Conservation (phyloP, 805 yeast species). For the Spencermartinsiella europaea region DNA sequence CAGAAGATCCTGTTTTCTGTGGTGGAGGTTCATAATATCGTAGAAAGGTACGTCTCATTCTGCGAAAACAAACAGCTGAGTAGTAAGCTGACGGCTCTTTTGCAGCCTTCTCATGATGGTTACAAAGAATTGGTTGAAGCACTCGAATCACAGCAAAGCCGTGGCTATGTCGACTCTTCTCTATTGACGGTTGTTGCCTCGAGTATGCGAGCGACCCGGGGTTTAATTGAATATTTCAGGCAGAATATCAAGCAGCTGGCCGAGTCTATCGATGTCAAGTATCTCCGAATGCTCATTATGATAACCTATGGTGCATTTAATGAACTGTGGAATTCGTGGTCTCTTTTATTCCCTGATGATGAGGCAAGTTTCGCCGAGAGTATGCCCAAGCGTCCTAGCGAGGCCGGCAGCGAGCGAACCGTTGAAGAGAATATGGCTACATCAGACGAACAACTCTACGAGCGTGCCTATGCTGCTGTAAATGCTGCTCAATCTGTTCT, state of each 20-base stretch:
- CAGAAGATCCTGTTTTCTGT: slow-evolving; percentile 58
- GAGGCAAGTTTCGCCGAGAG: no score
- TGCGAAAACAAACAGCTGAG: slow-evolving; percentile 15
- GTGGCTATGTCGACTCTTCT: slow-evolving; percentile 28
- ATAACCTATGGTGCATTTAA: slow-evolving; percentile 57
- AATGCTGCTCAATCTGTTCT: slow-evolving; percentile 71
- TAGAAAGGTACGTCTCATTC: slow-evolving; percentile 17
- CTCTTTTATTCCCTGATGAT: slow-evolving; percentile 10
- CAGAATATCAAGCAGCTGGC: slow-evolving; percentile 46
- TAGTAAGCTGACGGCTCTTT: slow-evolving; percentile 10
- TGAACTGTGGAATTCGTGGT: slow-evolving; percentile 65
- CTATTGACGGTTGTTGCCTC: slow-evolving; percentile 30
- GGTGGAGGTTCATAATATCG: slow-evolving; percentile 49
- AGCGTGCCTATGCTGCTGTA: slow-evolving; percentile 57
- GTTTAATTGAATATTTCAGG: slow-evolving; percentile 44
- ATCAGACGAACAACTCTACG: slow-evolving; percentile 63
- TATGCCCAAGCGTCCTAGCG: background rate
- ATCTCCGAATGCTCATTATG: slow-evolving; percentile 57
- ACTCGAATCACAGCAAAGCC: slow-evolving; percentile 35
- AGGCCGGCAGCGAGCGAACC: slow-evolving; percentile 3
- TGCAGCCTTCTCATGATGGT: slow-evolving; percentile 13
- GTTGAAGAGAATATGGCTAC: slow-evolving; percentile 37
- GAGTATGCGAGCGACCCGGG: slow-evolving; percentile 44
- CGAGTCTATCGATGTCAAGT: slow-evolving; percentile 57
- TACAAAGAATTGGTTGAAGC: slow-evolving; percentile 45